These are phyloP conservation scores for Adansonia grandidieri DNA, from an alignment of 441 rosid species.

Conservation along the genomic window DNA sequence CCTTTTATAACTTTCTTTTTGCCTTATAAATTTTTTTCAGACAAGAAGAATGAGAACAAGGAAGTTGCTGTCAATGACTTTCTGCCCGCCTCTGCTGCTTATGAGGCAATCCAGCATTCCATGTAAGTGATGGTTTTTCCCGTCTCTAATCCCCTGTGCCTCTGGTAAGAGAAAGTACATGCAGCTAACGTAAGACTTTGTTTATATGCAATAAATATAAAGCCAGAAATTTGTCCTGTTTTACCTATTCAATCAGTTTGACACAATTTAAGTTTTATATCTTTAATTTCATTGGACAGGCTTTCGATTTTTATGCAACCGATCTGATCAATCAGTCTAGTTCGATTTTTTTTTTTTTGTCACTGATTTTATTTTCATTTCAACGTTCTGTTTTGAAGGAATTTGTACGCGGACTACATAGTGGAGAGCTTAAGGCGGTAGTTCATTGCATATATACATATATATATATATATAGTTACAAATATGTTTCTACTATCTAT, in stretches of 20 bases:
- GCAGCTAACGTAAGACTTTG: not conserved
- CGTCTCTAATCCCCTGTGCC: not conserved
- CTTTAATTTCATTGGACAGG: not conserved
- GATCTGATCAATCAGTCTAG: no score
- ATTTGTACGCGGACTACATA: conserved; percentile 86
- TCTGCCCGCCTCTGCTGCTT: conserved; percentile 65
- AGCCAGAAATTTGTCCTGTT: no score
- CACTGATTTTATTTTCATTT: not conserved
- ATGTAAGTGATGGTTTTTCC: conserved; percentile 47
- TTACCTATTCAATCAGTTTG: not conserved
- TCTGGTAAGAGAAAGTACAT: not conserved
- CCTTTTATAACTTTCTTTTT: not conserved
- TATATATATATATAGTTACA: not conserved
- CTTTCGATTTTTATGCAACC: not conserved
- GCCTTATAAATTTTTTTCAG: conserved; percentile 52
- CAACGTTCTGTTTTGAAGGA: conserved; percentile 48
- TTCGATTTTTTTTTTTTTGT: not conserved
- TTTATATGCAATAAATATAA: not conserved
- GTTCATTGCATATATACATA: no score
- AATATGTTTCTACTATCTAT: conserved; percentile 18
- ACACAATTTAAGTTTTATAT: not conserved
- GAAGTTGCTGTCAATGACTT: conserved; percentile 81
- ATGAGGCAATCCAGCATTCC: conserved; percentile 62
- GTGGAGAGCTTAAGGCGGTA: conserved; percentile 94
- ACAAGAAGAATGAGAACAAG: conserved; percentile 94